Evolutionary conservation across 768 basidiomycete species (phyloP), one percentile per base, ranked within the genome.

Genomic region (Pholiota conissans): DNA sequence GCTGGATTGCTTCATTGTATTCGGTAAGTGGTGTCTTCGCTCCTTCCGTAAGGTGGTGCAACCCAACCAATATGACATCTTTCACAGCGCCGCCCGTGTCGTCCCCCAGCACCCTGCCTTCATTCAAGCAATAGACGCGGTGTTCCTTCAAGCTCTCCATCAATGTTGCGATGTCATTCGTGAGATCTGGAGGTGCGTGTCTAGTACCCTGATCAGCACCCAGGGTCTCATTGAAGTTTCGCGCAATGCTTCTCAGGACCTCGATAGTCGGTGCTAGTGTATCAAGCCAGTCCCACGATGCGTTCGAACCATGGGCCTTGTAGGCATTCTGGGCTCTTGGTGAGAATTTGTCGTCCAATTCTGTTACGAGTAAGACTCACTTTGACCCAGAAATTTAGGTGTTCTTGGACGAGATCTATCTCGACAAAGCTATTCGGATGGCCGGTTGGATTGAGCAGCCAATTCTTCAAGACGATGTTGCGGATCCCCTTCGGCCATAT

Each of bases 231-330:
- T 64, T 59, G 49, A 67, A 63, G 30, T 63, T 58, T 11, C 42
- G 46, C 8, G 63, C 61, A 13, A 69, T 52, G 16, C 66, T 50
- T 13, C 59, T 62, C 20, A 67, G 57, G 16, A 56, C 56, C n/a
- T 67, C 62, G 1, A 65, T 54, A 58, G 69, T 71, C 1, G 74
- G 74, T 0, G 69, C 58, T 14, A 75, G 63, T 49, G 61, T 65
- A 5, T 49, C 55, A 0, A 74, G 68, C 74, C 72, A 74, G 20
- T 73, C 69, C 71, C 71, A 74, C 7, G 73, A 73, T n/a, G 69
- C 65, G 29, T 65, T 60, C 18, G 66, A 66, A 3, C 71, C 73
- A 39, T 74, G 69, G 0, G 71, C 73, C 27, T 64, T 61, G 46
- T 73, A 74, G 5, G 34, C 34, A 16, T 35, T 30, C 71, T 57